Conservation (phyloP, 2,329 filamentous ascomycete genomes). For the Bipolaris sorokiniana region DNA sequence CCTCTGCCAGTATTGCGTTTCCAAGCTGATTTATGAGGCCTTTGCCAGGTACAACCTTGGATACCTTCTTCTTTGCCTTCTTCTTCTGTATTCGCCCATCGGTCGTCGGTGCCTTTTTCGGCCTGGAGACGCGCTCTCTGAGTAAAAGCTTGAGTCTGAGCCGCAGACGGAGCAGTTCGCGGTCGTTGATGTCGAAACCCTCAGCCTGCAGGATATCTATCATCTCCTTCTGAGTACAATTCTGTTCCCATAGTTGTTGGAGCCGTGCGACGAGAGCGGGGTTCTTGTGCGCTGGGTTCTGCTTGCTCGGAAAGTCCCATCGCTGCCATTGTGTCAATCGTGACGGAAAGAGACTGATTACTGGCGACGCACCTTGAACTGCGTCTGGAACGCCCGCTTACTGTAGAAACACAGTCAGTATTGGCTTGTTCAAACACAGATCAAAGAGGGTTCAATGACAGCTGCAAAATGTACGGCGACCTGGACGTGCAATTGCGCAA, state of each 20-base stretch:
- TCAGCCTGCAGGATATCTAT: constrained; percentile 71
- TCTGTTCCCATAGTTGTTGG: constrained; percentile 78
- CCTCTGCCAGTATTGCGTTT: constrained; percentile 36
- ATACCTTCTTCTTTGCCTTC: constrained; percentile 22
- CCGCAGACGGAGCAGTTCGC: constrained; percentile 73
- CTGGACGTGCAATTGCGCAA: constrained; percentile 26
- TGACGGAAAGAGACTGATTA: background rate
- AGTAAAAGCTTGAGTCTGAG: constrained; percentile 72
- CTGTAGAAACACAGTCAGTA: constrained; percentile 51
- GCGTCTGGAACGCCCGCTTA: constrained; percentile 76
- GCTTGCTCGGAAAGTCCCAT: constrained; percentile 80
- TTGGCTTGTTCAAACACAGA: background rate
- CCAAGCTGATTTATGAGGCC: constrained; percentile 37
- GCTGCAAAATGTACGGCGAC: constrained; percentile 29
- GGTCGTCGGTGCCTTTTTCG: constrained; percentile 54
- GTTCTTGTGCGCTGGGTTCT: constrained; percentile 74
- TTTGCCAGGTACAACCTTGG: constrained; percentile 21
- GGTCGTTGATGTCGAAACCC: constrained; percentile 74
- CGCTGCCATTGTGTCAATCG: constrained; percentile 46
- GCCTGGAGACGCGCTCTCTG: constrained; percentile 58
- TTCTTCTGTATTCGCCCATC: constrained; percentile 22
- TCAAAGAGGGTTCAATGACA: background rate
- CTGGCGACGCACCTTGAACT: constrained; percentile 62
- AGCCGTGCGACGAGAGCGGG: constrained; percentile 70
- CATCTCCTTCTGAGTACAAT: constrained; percentile 76